Conservation (phyloP, 352 stramenopile genomes). For the Blastocystis sp. region DNA sequence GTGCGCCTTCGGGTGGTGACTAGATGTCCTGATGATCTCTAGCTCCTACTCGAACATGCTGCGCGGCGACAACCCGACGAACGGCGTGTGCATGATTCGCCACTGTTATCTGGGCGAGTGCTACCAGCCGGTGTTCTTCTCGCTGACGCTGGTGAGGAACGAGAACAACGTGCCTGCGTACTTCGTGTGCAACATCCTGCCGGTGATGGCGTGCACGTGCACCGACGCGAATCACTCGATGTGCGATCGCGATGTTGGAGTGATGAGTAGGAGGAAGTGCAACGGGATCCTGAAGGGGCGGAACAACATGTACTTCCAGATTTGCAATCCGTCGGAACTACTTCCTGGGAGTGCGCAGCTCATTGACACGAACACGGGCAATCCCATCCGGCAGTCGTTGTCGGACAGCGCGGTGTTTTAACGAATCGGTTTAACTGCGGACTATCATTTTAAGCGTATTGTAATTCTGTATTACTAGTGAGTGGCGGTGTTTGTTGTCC, state of each 20-base stretch:
- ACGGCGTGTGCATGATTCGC: slow-evolving; percentile 63
- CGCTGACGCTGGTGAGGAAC: slow-evolving; percentile 34
- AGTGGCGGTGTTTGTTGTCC: background rate
- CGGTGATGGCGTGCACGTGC: slow-evolving; percentile 49
- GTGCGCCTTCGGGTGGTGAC: slow-evolving; percentile 57
- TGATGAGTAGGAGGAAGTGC: slow-evolving; percentile 27
- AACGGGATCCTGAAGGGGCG: slow-evolving; percentile 35
- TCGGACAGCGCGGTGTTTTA: background rate
- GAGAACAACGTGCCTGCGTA: slow-evolving; percentile 7
- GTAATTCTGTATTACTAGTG: background rate
- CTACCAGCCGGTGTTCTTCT: slow-evolving; percentile 71
- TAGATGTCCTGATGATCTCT: background rate
- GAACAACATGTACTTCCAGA: slow-evolving; percentile 39
- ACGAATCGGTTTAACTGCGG: background rate
- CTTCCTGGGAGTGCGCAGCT: slow-evolving; percentile 40
- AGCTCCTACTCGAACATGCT: slow-evolving; percentile 72
- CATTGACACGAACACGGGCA: slow-evolving; percentile 42
- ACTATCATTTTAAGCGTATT: background rate
- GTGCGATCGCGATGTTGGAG: background rate
- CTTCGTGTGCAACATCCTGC: slow-evolving; percentile 71
- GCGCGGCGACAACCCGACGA: background rate
- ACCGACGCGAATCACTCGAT: slow-evolving; percentile 24
- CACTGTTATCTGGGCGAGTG: slow-evolving; percentile 67
- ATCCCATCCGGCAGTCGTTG: background rate
- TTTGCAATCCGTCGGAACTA: slow-evolving; percentile 43